phyloP scores from a whole-genome alignment of 2,329 filamentous ascomycete species.

The Gremmenia infestans region DNA sequence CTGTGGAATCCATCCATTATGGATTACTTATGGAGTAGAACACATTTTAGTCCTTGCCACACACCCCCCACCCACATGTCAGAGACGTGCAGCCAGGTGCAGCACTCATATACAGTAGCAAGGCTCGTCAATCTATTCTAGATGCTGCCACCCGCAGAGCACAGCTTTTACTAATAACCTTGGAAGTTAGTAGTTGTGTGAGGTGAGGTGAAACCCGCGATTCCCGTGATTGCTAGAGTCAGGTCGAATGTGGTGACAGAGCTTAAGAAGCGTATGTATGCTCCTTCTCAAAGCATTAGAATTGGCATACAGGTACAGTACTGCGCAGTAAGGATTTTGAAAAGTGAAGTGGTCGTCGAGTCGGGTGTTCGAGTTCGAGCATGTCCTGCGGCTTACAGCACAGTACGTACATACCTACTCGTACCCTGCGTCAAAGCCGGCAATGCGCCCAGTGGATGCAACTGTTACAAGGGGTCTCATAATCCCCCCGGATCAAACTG shows the following conservation, averaged over 20 bases:
- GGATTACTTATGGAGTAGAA: not conserved
- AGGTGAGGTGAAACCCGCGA: too few relatives aligned
- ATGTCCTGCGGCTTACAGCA: not conserved
- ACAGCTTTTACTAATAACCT: slow-evolving; percentile 6
- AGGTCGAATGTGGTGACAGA: not conserved
- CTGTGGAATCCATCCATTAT: not conserved
- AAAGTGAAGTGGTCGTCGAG: slow-evolving; percentile 1
- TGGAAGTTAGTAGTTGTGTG: not conserved
- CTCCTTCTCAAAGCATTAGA: slow-evolving; percentile 12
- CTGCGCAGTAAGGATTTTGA: not conserved
- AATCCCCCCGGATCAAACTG: not conserved
- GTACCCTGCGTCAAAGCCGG: not conserved
- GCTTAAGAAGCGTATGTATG: not conserved
- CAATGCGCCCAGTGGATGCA: not conserved
- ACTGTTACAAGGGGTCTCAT: not conserved
- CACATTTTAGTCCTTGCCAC: not conserved
- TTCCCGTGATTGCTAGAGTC: not conserved
- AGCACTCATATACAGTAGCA: too few relatives aligned
- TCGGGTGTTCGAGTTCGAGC: not conserved
- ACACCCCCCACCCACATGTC: slow-evolving; percentile 3
- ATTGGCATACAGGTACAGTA: slow-evolving; percentile 5
- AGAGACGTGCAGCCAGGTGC: slow-evolving; percentile 12
- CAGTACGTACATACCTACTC: not conserved
- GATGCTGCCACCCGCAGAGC: slow-evolving; percentile 11
- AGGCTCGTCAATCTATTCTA: slow-evolving; percentile 15